Evolutionary conservation across 1,284 basidiomycete species (phyloP), one percentile per base, ranked within the genome.

Genomic region (Amylostereum areolatum): DNA sequence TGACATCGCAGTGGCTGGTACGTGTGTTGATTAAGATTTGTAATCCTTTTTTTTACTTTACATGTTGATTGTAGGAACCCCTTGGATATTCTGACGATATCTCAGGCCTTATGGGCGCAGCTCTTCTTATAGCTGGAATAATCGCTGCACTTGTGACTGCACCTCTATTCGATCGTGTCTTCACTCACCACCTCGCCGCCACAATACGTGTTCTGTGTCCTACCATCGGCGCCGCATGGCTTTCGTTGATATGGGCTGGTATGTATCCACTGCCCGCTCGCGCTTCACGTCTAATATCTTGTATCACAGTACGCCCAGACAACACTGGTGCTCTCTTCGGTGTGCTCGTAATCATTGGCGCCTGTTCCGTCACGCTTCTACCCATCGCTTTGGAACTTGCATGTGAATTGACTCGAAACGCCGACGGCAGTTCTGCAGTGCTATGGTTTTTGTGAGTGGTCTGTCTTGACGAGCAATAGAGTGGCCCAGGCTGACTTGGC

Each of bases 161-260:
- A 0, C 89, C 89, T 0, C 64, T 90, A 3, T 84, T 89, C 57
- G 89, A 92, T 59, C 78, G 88, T 25, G 78, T 89, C 6, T 77
- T 91, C 51, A 89, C 86, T 2, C 74, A 80, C 53, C 80, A 80
- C 54, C 72, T 90, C 35, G 85, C 79, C 0, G 53, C 80, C 5
- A 77, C 79, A 2, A 58, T 73, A 48, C 87, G 85, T 51, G 51
- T 80, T 0, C 60, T 87, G 12, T 73, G 81, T 10, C 86, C 88
- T 2, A 59, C 81, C 45, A 68, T 85, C 7, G 81, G 73, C 6
- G 71, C 60, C 1, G 71, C 71, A 24, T 91, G 88, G 85, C 64
- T 89, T 24, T 77, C 78, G 9, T 66, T 91, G 9, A 83, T 91
- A 37, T 91, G 86, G 86, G 86, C 83, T 43, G 77, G 87, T 86